Conservation (phyloP, 2,329 filamentous ascomycete species). For the Periconia sp. region DNA sequence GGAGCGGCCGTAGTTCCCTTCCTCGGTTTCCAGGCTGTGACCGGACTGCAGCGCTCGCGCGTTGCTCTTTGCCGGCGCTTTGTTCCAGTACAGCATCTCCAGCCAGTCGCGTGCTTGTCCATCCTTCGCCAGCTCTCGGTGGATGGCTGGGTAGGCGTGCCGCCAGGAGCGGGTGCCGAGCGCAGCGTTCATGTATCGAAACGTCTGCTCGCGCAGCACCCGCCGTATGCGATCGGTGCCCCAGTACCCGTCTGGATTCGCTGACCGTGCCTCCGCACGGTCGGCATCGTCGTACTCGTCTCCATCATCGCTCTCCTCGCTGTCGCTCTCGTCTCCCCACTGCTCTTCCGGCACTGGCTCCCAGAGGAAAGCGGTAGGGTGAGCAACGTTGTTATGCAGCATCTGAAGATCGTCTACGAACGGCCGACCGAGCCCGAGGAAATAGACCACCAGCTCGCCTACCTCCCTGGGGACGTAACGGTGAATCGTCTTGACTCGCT, state of each 20-base stretch:
- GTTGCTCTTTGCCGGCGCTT: background rate
- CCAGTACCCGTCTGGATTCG: conserved; percentile 1
- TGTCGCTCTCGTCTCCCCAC: background rate
- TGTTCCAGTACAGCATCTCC: background rate
- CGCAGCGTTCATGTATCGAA: background rate
- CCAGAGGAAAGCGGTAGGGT: background rate
- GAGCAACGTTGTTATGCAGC: background rate
- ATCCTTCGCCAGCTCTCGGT: background rate
- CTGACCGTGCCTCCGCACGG: background rate
- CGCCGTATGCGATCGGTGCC: background rate
- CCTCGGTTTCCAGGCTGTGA: background rate
- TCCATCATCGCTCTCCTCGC: background rate
- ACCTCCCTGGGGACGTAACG: conserved; percentile 14
- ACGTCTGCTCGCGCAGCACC: background rate
- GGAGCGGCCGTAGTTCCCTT: background rate
- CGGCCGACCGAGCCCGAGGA: conserved; percentile 8
- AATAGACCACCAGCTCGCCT: conserved; percentile 9
- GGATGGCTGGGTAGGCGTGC: conserved; percentile 1
- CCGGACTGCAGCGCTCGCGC: background rate
- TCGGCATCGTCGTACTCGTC: background rate
- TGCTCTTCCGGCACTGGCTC: background rate
- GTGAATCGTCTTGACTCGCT: no score
- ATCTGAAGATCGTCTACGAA: conserved; percentile 1
- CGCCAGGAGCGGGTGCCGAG: background rate
- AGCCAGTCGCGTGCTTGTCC: background rate